Percentiles rank a stretch among this genome's conserved stretches.
These are phyloP conservation scores for Rhizopus stolonifer DNA, from an alignment of 371 early-diverging fungal genomes.

Conservation along the genomic window DNA sequence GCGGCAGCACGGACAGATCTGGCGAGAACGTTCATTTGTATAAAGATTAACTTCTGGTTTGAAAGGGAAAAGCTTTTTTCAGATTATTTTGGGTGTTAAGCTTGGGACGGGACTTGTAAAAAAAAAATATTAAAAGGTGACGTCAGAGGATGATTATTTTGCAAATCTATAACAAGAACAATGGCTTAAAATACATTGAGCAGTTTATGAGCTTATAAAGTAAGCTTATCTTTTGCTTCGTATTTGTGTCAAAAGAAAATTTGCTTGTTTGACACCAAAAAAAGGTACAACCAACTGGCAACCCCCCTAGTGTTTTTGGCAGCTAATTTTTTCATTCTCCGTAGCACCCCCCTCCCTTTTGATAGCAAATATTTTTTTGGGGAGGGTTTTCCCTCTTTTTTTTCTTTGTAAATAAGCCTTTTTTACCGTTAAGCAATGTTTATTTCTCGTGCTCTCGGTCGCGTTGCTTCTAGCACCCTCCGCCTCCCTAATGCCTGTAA, in stretches of 20 bases:
- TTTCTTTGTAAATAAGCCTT: constrained; percentile 11
- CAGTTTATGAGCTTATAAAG: too few species aligned
- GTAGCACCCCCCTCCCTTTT: constrained; percentile 11
- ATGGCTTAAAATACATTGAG: too few species aligned
- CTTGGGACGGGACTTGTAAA: constrained; percentile 26
- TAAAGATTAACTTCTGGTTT: constrained; percentile 14
- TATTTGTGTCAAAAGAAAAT: not conserved
- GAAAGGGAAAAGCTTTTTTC: constrained; percentile 19
- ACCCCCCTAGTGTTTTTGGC: constrained; percentile 7
- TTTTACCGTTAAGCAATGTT: constrained; percentile 27
- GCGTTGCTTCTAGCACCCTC: constrained; percentile 35
- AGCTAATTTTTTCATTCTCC: constrained; percentile 8
- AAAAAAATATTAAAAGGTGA: constrained; percentile 3
- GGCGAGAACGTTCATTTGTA: constrained; percentile 60
- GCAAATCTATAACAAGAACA: too few species aligned
- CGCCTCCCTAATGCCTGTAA: constrained; percentile 14
- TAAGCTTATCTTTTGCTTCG: not conserved
- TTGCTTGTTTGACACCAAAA: not conserved
- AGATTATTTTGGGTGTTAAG: constrained; percentile 23
- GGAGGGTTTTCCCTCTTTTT: constrained; percentile 2
- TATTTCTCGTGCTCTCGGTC: constrained; percentile 42
- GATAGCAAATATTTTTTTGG: not conserved
- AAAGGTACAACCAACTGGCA: not conserved
- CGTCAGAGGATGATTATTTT: not conserved
- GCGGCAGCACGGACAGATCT: constrained; percentile 56